Base-by-base conservation (phyloP, 1,284 basidiomycete genomes). In the Apiotrichum sp. region DNA sequence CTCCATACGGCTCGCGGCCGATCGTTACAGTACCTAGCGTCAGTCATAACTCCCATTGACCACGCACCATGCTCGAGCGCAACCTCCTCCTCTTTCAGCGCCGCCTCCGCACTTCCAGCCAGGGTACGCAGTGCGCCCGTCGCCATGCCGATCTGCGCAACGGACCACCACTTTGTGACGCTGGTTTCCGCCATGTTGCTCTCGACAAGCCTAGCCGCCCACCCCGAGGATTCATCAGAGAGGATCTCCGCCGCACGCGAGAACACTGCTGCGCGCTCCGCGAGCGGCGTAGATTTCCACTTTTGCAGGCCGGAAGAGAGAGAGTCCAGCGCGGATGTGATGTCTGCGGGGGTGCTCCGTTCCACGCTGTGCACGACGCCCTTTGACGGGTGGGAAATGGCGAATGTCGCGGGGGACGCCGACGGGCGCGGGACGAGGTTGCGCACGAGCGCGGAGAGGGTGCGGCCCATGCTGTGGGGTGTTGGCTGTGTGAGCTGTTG, bases 1-100 rank as follows among this genome's bases (percentile, higher is more conserved):
- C 62, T 14, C 65, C 65, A 38, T 56, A 65, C 8, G 65, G 65
- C 50, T 66, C 59, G 44, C 63, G 58, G 5, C 39, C 13, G 32
- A 64, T 31, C 34, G 29, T 48, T 35, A 51, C 54, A 0, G 40
- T 51, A 10, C 22, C 22, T 22, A 47, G 10, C 3, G 29, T 35
- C 1, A 2, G 45, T 49, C 36, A 50, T 43, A 29, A 46, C n/a
- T 11, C 22, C 22, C 22, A 22, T 22, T 22, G 22, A 22, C 22
- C 22, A 22, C 22, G 22, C 22, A 22, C 22, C 22, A 22, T 22
- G 22, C 22, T 22, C 22, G 22, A 22, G 22, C 22, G 22, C 22
- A 22, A 22, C 22, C 22, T 8, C 42, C 48, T 58, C 41, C 53
- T 54, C 52, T n/a, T 42, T 31, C 6, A 65, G 55, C 14, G 62